phyloP scores from a whole-genome alignment of 192 early-diverging fungal species.

The Chytriomyces hyalinus region DNA sequence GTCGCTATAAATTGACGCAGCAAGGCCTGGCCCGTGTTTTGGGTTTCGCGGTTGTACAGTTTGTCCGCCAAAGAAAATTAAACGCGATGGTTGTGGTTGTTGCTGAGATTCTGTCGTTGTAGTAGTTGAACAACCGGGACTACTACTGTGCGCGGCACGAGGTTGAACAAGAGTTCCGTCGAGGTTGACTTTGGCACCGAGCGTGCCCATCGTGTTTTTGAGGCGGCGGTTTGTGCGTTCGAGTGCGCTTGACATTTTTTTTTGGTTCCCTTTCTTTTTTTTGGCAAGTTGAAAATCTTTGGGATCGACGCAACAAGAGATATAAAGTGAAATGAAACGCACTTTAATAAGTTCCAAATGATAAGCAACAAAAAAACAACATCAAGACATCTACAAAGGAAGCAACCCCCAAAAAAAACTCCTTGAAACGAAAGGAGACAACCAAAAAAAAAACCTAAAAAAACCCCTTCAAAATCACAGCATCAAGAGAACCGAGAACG shows the following conservation, averaged over 20 bases:
- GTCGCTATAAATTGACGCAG: slow-evolving; percentile 26
- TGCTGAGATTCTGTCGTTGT: background rate
- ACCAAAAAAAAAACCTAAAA: too few species aligned
- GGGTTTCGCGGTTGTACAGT: slow-evolving; percentile 1
- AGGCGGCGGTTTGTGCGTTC: slow-evolving; percentile 24
- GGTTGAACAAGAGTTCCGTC: slow-evolving; percentile 9
- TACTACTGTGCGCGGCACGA: background rate
- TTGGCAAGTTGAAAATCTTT: background rate
- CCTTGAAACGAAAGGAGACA: too few species aligned
- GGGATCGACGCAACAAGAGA: too few species aligned
- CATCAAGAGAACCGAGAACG: too few species aligned
- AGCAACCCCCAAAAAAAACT: too few species aligned
- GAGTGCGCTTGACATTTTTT: background rate
- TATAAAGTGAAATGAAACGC: too few species aligned
- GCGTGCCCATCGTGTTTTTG: slow-evolving; percentile 24
- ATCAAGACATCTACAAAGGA: too few species aligned
- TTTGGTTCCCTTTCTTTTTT: background rate
- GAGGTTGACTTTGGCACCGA: slow-evolving; percentile 22
- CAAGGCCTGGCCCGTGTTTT: slow-evolving; percentile 22
- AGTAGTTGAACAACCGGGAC: too few species aligned
- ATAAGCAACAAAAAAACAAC: too few species aligned
- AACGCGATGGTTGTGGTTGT: background rate
- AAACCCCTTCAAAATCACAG: too few species aligned
- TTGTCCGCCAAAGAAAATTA: slow-evolving; percentile 30
- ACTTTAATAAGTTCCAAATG: too few species aligned